These are phyloP conservation scores for Strobilomyces echinocephalus DNA, from an alignment of 768 basidiomycete species.

Conservation along the genomic window DNA sequence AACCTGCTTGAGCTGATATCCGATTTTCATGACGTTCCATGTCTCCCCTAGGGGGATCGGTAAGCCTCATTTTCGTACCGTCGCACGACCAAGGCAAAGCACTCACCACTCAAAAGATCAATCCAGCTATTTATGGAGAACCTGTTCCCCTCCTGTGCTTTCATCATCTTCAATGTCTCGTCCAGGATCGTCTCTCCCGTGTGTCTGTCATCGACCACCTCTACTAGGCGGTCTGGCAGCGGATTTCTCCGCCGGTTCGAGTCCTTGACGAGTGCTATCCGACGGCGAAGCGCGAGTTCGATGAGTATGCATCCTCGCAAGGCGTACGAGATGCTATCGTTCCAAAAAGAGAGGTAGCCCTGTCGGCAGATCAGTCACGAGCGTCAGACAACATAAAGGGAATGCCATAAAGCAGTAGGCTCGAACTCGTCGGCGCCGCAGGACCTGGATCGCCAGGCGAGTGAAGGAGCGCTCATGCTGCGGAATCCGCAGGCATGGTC, in stretches of 20 bases:
- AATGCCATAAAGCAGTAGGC: slow-evolving; percentile 24
- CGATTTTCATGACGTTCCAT: slow-evolving; percentile 99
- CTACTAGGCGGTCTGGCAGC: slow-evolving; percentile 77
- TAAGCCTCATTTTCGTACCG: not conserved
- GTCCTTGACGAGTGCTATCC: slow-evolving; percentile 89
- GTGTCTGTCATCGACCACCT: slow-evolving; percentile 86
- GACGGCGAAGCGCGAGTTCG: slow-evolving; percentile 90
- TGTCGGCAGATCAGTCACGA: slow-evolving; percentile 25
- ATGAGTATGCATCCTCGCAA: slow-evolving; percentile 97
- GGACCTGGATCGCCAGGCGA: not conserved
- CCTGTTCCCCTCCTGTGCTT: slow-evolving; percentile 50
- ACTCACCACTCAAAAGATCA: slow-evolving; percentile 82
- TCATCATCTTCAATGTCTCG: slow-evolving; percentile 96
- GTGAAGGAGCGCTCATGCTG: slow-evolving; percentile 13
- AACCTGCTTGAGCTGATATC: slow-evolving; percentile 97
- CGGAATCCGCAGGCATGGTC: slow-evolving; percentile 13
- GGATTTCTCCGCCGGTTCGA: slow-evolving; percentile 66
- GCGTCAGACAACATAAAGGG: not conserved
- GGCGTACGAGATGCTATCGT: slow-evolving; percentile 99
- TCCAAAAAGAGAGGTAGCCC: slow-evolving; percentile 99
- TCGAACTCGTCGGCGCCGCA: too few relatives aligned
- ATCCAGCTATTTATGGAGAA: slow-evolving; percentile 89
- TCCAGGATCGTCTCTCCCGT: slow-evolving; percentile 97
- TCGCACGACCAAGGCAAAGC: not conserved
- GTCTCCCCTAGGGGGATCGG: slow-evolving; percentile 72